Evolutionary conservation across 179 eudicot species (phyloP).

Genomic region (Sideroxylon spinosum): DNA sequence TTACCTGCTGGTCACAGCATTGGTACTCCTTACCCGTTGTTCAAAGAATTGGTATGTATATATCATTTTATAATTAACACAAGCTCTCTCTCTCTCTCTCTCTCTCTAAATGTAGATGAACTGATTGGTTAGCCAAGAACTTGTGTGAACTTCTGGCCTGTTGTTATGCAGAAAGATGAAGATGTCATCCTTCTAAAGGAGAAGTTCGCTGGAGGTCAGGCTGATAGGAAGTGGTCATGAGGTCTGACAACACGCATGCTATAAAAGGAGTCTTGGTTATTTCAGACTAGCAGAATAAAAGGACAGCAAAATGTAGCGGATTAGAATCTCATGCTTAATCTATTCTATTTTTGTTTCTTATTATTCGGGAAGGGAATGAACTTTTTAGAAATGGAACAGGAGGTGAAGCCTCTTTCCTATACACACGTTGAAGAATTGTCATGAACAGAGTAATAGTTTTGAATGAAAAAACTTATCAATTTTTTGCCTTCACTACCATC

Average conservation of each 20-base stretch:
- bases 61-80: neutral
- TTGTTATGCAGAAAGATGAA: constrained; percentile 59
- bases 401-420: no score
- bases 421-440: no score
- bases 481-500: no score
- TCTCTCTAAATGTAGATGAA: neutral
- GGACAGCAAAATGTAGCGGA: no score
- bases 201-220: constrained; percentile 91
- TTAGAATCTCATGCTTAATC: no score
- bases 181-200: constrained; percentile 51
- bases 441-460: no score
- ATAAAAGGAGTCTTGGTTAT: no score
- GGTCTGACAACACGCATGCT: neutral
- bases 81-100: neutral
- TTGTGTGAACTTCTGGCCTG: constrained; percentile 10
- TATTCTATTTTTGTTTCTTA: no score
- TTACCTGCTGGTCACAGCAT: constrained; percentile 66
- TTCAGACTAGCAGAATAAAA: no score
- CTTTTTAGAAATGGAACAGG: no score
- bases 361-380: no score
- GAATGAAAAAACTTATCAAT: no score
- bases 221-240: constrained; percentile 45
- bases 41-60: constrained; percentile 68
- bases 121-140: neutral
- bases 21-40: constrained; percentile 72